A percentile compares a stretch with the other conserved stretches of the same genome.
Evolutionary conservation across 2,329 filamentous ascomycete species (phyloP).

Genomic region (Endothia cerciana): DNA sequence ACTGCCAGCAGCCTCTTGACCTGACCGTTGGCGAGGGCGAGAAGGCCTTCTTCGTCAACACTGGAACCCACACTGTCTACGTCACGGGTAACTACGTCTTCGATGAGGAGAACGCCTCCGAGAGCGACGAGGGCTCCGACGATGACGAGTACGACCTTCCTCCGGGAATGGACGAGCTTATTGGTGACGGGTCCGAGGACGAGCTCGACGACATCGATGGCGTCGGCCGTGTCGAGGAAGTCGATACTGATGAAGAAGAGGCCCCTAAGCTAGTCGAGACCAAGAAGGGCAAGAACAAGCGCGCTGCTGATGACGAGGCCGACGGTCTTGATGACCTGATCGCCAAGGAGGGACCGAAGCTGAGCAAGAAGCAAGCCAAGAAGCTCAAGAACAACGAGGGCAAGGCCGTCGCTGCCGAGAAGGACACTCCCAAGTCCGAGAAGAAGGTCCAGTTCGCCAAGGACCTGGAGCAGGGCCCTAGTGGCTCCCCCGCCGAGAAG

Average conservation of each 20-base stretch:
- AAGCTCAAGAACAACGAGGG: conserved; percentile 99
- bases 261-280: conserved; percentile 61
- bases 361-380: conserved; percentile 97
- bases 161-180: conserved; percentile 77
- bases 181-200: conserved; percentile 72
- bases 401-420: conserved; percentile 70
- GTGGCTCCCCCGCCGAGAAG: conserved; percentile 61
- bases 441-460: conserved; percentile 99
- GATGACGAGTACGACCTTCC: conserved; percentile 81
- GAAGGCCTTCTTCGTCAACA: conserved; percentile 88
- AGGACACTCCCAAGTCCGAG: conserved; percentile 63
- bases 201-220: conserved; percentile 78
- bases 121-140: conserved; percentile 66
- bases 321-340: conserved; percentile 84
- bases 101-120: conserved; percentile 64
- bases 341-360: conserved; percentile 75
- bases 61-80: conserved; percentile 86
- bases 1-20: conserved; percentile 93
- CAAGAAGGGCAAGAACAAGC: conserved; percentile 91
- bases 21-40: conserved; percentile 89
- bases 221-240: conserved; percentile 76
- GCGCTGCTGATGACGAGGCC: conserved; percentile 72
- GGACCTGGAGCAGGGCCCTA: conserved; percentile 96
- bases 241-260: conserved; percentile 80
- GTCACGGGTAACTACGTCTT: conserved; percentile 97